A percentile compares a stretch with the other conserved stretches of the same genome.
Evolutionary conservation across 164 flowering plant species (phyloP).

Genomic region (Platanus orientalis): DNA sequence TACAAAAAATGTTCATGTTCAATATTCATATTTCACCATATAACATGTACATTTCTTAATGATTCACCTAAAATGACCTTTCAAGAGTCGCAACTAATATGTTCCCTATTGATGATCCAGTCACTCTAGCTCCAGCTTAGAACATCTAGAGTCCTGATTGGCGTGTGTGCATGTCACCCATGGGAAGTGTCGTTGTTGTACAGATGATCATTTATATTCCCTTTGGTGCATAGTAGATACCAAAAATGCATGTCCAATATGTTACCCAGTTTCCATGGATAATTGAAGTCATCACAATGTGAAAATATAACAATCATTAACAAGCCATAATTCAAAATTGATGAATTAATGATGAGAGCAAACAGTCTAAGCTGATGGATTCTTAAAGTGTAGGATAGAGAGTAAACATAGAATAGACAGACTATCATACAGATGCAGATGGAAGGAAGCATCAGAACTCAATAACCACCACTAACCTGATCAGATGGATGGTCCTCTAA

Average conservation of each 20-base stretch:
- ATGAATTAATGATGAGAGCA: background rate
- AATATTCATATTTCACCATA: no score
- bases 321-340: background rate
- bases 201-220: no score
- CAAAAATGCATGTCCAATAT: background rate
- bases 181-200: no score
- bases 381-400: background rate
- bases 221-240: no score
- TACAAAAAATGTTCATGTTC: no score
- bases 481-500: slow-evolving; percentile 30
- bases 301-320: background rate
- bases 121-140: no score
- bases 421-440: background rate
- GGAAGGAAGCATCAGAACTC: background rate
- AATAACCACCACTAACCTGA: slow-evolving; percentile 36
- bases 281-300: background rate
- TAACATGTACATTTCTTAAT: no score
- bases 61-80: background rate
- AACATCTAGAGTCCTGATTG: no score
- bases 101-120: background rate
- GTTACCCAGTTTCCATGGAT: background rate
- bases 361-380: background rate
- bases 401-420: background rate
- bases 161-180: no score
- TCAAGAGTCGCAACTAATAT: background rate